These are phyloP conservation scores for Vicia villosa DNA, from an alignment of 306 rosid species.

Conservation along the genomic window DNA sequence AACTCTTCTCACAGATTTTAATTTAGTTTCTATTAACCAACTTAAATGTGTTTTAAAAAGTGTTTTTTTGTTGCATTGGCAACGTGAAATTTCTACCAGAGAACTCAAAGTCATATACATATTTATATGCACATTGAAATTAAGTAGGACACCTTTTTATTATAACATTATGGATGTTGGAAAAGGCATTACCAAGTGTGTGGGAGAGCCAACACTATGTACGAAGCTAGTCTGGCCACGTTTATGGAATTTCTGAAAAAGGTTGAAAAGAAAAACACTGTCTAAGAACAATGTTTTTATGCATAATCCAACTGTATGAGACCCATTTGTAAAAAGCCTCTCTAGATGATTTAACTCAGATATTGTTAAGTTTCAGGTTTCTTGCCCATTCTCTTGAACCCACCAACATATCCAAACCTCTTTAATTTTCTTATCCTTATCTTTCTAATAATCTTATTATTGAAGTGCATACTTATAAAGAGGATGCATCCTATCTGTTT, in stretches of 20 bases:
- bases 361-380: slow-evolving; percentile 36
- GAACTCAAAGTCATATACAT: not conserved
- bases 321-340: slow-evolving; percentile 16
- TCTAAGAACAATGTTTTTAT: slow-evolving; percentile 31
- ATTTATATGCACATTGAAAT: slow-evolving; percentile 11
- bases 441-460: slow-evolving; percentile 29
- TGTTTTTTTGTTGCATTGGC: too few relatives aligned
- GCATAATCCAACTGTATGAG: slow-evolving; percentile 38
- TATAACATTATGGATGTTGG: not conserved
- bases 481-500: not conserved
- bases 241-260: slow-evolving; percentile 27
- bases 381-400: slow-evolving; percentile 41
- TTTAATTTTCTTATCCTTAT: slow-evolving; percentile 30
- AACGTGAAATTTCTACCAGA: not conserved
- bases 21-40: too few relatives aligned
- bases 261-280: not conserved
- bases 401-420: slow-evolving; percentile 33
- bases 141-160: slow-evolving; percentile 19
- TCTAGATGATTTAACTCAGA: not conserved
- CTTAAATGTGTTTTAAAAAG: too few relatives aligned
- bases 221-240: slow-evolving; percentile 58
- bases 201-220: slow-evolving; percentile 37
- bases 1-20: too few relatives aligned
- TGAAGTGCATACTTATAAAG: slow-evolving; percentile 12
- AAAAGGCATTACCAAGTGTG: slow-evolving; percentile 30